Evolutionary conservation across 2,329 filamentous ascomycete genomes (phyloP).

Genomic region (Claviceps sp.): DNA sequence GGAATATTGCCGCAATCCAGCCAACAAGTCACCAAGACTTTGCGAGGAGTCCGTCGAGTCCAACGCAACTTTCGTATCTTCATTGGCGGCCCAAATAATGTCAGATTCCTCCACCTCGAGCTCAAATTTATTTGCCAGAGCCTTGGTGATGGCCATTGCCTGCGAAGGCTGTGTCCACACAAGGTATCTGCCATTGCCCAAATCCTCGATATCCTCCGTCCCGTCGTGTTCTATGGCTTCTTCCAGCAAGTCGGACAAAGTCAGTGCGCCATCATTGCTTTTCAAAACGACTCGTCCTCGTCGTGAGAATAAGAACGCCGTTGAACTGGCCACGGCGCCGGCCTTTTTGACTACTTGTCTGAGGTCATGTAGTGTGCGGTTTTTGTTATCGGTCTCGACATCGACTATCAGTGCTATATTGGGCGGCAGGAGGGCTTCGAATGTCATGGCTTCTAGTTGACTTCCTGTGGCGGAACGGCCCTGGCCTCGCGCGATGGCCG

Average conservation of each 20-base stretch:
- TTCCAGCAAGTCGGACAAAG: constrained; percentile 63
- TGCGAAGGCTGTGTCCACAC: constrained; percentile 32
- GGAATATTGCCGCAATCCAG: constrained; percentile 48
- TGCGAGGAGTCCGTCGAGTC: constrained; percentile 42
- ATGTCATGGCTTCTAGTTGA: constrained; percentile 59
- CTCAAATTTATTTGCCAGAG: constrained; percentile 47
- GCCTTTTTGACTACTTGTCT: constrained; percentile 56
- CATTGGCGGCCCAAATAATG: constrained; percentile 74
- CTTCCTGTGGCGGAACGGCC: constrained; percentile 64
- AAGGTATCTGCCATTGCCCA: constrained; percentile 56
- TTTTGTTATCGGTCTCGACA: constrained; percentile 71
- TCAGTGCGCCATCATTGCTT: constrained; percentile 29
- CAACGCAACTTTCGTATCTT: constrained; percentile 58
- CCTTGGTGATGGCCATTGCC: constrained; percentile 21
- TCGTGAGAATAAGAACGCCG: constrained; percentile 73
- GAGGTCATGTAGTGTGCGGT: constrained; percentile 59
- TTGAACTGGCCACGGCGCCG: constrained; percentile 58
- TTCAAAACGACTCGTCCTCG: constrained; percentile 63
- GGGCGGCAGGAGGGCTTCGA: constrained; percentile 70
- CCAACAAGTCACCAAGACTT: constrained; percentile 45
- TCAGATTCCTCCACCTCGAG: constrained; percentile 61
- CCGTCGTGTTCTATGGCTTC: constrained; percentile 71
- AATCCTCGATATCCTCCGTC: constrained; percentile 56
- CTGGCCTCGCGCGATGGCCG: constrained; percentile 76
- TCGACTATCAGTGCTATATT: constrained; percentile 72